phyloP scores from a whole-genome alignment of 2,329 filamentous ascomycete genomes.

The Colletotrichum camelliae region DNA sequence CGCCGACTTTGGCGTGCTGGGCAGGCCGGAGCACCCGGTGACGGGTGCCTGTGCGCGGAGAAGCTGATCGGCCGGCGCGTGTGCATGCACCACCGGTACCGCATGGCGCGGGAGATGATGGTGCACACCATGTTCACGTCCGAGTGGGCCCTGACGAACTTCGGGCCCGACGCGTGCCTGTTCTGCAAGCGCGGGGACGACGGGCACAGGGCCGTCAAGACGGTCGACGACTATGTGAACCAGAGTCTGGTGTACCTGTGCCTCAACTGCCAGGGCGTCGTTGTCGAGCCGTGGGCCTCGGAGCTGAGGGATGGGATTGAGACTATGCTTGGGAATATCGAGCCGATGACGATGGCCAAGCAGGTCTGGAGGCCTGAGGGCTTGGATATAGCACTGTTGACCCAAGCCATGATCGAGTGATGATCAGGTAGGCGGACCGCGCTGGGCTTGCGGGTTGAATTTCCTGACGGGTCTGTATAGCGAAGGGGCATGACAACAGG shows the following conservation, averaged over 20 bases:
- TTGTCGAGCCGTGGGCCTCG: slow-evolving; percentile 13
- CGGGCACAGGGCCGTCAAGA: not conserved
- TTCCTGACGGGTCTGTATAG: not conserved
- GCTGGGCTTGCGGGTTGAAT: not conserved
- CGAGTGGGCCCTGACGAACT: slow-evolving; percentile 30
- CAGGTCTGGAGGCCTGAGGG: not conserved
- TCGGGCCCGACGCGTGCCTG: slow-evolving; percentile 32
- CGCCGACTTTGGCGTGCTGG: not conserved
- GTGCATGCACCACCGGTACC: slow-evolving; percentile 39
- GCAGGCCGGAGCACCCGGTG: slow-evolving; percentile 3
- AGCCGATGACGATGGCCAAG: not conserved
- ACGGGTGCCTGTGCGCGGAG: slow-evolving; percentile 41
- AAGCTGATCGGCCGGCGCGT: slow-evolving; percentile 38
- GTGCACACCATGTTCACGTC: slow-evolving; percentile 26
- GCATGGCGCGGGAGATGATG: slow-evolving; percentile 29
- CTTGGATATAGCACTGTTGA: not conserved
- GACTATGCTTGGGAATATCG: slow-evolving; percentile 18
- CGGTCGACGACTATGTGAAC: not conserved
- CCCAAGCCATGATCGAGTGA: not conserved
- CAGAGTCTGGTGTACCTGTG: slow-evolving; percentile 34
- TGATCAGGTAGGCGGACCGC: not conserved
- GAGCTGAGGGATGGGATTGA: not conserved
- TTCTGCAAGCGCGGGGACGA: slow-evolving; percentile 29
- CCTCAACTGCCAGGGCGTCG: slow-evolving; percentile 33
- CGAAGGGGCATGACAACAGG: not conserved